Evolutionary conservation across 208 protist species (phyloP), one percentile per base, ranked within the genome.

Genomic region (Wallacemonas rigidus): DNA sequence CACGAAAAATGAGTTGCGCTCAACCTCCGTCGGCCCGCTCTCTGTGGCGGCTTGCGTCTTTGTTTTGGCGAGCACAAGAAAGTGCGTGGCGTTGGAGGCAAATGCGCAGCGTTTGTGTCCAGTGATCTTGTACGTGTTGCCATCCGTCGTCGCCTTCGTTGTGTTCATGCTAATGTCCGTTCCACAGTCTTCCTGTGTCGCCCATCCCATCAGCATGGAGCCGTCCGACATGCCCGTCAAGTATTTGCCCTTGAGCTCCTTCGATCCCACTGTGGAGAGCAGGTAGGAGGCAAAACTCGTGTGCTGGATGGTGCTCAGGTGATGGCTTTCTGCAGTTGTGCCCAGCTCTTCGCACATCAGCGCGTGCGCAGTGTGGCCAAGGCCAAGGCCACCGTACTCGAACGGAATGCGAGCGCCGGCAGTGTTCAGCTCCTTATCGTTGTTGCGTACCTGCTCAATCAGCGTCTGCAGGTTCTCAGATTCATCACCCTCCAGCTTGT

Each of bases 101-200:
- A 79, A 83, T 15, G 77, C 53, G 69, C 82, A 92, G 40, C 41
- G 56, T 68, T 96, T 96, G 41, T 41, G 69, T 1, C 92, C 92
- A n/a, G 82, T 88, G 47, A 94, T 64, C 11, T 39, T 58, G 76
- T 92, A 94, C 8, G 61, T 64, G 6, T 73, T 81, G 53, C 72
- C 68, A 26, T 87, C 73, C n/a, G 77, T 38, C 57, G 61, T 26
- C 45, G 88, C 74, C 61, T 81, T 67, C 2, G 86, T 72, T 14
- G 69, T 77, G 74, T 89, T 96, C 92, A 96, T 96, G 77, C 92
- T 94, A 55, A 92, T 80, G 54, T 96, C 92, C 44, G 74, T 90
- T 47, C 86, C 89, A 56, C 79, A 85, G 7, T 79, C 80, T 44
- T 91, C 84, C 69, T 89, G 83, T 36, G 82, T 67, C 1, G 92